Evolutionary conservation across 106 monocot species (phyloP).

Genomic region (Cymbidium sinense): DNA sequence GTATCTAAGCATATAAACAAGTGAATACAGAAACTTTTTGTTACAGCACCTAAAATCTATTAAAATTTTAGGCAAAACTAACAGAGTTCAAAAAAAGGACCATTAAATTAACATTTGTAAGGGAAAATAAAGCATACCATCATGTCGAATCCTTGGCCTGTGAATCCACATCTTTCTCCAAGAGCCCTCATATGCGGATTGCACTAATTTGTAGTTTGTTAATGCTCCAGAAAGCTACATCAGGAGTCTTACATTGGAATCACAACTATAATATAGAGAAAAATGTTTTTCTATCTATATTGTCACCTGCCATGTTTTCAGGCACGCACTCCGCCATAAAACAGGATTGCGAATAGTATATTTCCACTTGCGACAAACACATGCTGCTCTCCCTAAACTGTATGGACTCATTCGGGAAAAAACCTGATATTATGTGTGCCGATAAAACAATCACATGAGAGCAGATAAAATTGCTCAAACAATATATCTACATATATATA

Average conservation of each 20-base stretch:
- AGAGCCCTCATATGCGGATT: constrained; percentile 69
- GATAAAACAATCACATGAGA: background rate
- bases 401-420: constrained; percentile 73
- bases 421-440: constrained; percentile 36
- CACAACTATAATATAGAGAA: constrained; percentile 3
- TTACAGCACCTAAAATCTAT: background rate
- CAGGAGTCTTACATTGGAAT: constrained; percentile 7
- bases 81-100: background rate
- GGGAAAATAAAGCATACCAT: constrained; percentile 39
- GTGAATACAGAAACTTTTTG: background rate
- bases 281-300: background rate
- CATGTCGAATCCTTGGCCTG: constrained; percentile 81
- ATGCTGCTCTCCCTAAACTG: constrained; percentile 76
- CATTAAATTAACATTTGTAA: background rate
- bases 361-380: constrained; percentile 96
- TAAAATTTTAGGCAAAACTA: constrained; percentile 2
- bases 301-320: constrained; percentile 95
- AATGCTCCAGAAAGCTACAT: constrained; percentile 62
- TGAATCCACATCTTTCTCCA: constrained; percentile 96
- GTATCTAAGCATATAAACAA: background rate
- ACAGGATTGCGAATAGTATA: constrained; percentile 77
- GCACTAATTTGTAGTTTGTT: constrained; percentile 52
- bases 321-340: constrained; percentile 82
- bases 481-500: background rate
- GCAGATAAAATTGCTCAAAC: background rate